Evolutionary conservation across 2,329 filamentous ascomycete genomes (phyloP).

Genomic region (Macrophomina tecta): DNA sequence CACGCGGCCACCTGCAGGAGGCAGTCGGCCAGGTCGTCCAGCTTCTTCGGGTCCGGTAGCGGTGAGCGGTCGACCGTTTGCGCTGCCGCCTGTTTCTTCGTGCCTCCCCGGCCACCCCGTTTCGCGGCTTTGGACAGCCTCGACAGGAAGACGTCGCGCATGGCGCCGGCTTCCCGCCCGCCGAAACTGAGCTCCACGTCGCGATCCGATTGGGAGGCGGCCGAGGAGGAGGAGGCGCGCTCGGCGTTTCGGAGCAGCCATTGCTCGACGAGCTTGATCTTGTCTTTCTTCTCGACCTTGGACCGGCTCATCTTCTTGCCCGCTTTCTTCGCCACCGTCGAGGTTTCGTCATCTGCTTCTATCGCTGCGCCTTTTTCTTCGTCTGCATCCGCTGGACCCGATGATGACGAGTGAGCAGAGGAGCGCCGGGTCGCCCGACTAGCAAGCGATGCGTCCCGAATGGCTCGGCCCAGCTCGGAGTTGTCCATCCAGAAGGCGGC

Average conservation of each 20-base stretch:
- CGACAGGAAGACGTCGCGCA: constrained; percentile 20
- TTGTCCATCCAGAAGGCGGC: constrained; percentile 42
- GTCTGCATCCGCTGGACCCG: neutral
- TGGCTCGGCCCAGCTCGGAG: constrained; percentile 14
- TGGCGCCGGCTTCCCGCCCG: neutral
- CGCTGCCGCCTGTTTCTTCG: constrained; percentile 16
- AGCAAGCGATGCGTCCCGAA: neutral
- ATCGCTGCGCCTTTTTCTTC: too few relatives aligned
- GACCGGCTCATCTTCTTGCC: constrained; percentile 37
- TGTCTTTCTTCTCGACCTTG: constrained; percentile 61
- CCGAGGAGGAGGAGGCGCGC: too few relatives aligned
- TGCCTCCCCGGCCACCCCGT: constrained; percentile 15
- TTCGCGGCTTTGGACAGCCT: constrained; percentile 18
- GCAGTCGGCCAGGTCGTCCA: constrained; percentile 83
- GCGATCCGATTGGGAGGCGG: neutral
- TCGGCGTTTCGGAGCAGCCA: constrained; percentile 14
- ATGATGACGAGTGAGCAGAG: neutral
- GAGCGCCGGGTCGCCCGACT: neutral
- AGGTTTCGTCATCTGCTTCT: neutral
- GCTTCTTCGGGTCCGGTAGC: constrained; percentile 54
- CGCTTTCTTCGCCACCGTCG: neutral
- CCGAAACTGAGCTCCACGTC: constrained; percentile 17
- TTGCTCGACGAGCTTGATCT: constrained; percentile 64
- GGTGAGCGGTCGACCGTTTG: neutral
- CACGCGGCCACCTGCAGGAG: constrained; percentile 79